These are phyloP conservation scores for Tetrapisispora taiwanensis DNA, from an alignment of 805 yeast genomes.

Conservation along the genomic window DNA sequence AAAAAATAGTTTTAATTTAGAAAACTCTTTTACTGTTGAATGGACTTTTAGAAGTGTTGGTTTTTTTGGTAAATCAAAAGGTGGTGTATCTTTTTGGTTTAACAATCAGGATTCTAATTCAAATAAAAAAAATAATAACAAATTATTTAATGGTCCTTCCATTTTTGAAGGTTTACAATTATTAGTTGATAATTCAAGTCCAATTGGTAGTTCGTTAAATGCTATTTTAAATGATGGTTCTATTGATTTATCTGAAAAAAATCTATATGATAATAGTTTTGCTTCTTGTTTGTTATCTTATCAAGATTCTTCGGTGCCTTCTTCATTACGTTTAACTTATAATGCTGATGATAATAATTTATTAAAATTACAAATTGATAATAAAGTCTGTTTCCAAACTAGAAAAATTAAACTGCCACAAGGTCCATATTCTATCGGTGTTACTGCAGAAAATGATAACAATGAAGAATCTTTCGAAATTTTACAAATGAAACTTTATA, in stretches of 20 bases:
- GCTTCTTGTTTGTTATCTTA: slow-evolving; percentile 51
- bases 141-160: slow-evolving; percentile 45
- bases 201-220: slow-evolving; percentile 42
- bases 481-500: slow-evolving; percentile 46
- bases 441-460: slow-evolving; percentile 39
- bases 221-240: slow-evolving; percentile 54
- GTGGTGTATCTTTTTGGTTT: slow-evolving; percentile 54
- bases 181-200: slow-evolving; percentile 42
- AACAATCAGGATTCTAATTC: slow-evolving; percentile 22
- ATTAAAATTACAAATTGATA: slow-evolving; percentile 62
- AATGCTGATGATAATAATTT: slow-evolving; percentile 32
- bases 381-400: slow-evolving; percentile 60
- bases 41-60: slow-evolving; percentile 55
- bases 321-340: slow-evolving; percentile 56
- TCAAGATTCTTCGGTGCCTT: slow-evolving; percentile 62
- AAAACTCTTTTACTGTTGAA: slow-evolving; percentile 47
- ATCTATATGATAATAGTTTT: slow-evolving; percentile 31
- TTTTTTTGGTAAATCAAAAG: slow-evolving; percentile 36
- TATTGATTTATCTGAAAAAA: slow-evolving; percentile 18
- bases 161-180: slow-evolving; percentile 56
- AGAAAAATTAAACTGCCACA: slow-evolving; percentile 39
- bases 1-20: slow-evolving; percentile 23
- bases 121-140: slow-evolving; percentile 18
- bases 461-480: slow-evolving; percentile 55
- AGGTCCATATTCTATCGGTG: slow-evolving; percentile 39